Evolutionary conservation across 495 filamentous ascomycete genomes (phyloP).

Genomic region (Penicillium egyptiacum): DNA sequence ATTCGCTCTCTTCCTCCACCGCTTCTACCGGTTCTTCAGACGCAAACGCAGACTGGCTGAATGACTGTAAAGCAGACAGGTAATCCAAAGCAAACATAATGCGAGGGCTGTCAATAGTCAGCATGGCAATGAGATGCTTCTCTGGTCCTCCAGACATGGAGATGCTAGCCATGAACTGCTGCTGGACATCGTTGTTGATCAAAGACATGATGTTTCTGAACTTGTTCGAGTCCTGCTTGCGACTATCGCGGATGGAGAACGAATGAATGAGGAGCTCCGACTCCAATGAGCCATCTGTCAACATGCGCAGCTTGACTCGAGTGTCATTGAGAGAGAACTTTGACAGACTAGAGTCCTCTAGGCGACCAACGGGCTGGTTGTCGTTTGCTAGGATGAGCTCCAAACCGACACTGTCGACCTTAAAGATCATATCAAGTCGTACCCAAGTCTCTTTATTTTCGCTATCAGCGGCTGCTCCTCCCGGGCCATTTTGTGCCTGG

Average conservation of each 20-base stretch:
- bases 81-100: slow-evolving; percentile 96
- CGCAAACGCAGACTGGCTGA: slow-evolving; percentile 67
- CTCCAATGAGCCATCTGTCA: slow-evolving; percentile 87
- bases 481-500: slow-evolving; percentile 50
- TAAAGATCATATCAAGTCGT: slow-evolving; percentile 90
- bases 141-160: slow-evolving; percentile 87
- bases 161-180: slow-evolving; percentile 95
- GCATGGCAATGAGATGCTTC: slow-evolving; percentile 79
- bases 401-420: slow-evolving; percentile 79
- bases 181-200: slow-evolving; percentile 87
- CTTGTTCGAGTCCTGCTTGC: slow-evolving; percentile 83
- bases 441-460: slow-evolving; percentile 75
- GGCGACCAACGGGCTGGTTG: slow-evolving; percentile 69
- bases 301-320: slow-evolving; percentile 88
- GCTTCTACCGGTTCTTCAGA: slow-evolving; percentile 48
- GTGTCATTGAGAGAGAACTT: slow-evolving; percentile 93
- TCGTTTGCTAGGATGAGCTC: slow-evolving; percentile 80
- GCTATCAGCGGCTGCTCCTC: slow-evolving; percentile 55
- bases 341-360: slow-evolving; percentile 82
- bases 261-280: slow-evolving; percentile 92
- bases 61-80: slow-evolving; percentile 83
- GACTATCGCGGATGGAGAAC: slow-evolving; percentile 90
- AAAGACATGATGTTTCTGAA: slow-evolving; percentile 98
- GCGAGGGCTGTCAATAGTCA: slow-evolving; percentile 94
- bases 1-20: slow-evolving; percentile 57